Conservation (phyloP, 2,329 filamentous ascomycete genomes). For the Sphaerulina musiva region DNA sequence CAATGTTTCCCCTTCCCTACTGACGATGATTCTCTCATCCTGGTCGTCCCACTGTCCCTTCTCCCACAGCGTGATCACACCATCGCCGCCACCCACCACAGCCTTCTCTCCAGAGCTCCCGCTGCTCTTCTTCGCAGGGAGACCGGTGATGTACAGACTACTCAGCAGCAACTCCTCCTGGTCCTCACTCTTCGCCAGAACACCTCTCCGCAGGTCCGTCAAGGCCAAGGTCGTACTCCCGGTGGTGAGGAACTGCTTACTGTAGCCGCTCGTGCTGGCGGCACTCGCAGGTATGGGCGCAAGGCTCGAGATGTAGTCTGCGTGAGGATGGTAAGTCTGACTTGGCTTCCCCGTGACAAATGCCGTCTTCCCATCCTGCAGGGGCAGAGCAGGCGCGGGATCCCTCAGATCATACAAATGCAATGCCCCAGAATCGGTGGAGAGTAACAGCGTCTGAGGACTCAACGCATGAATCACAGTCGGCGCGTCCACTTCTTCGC, state of each 20-base stretch:
- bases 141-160: slow-evolving; percentile 67
- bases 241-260: slow-evolving; percentile 92
- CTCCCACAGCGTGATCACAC: slow-evolving; percentile 89
- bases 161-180: slow-evolving; percentile 91
- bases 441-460: slow-evolving; percentile 79
- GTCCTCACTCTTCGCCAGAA: slow-evolving; percentile 83
- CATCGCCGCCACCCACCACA: slow-evolving; percentile 69
- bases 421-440: slow-evolving; percentile 81
- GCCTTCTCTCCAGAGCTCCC: slow-evolving; percentile 67
- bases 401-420: slow-evolving; percentile 77
- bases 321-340: slow-evolving; percentile 78
- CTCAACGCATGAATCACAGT: slow-evolving; percentile 77
- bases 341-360: slow-evolving; percentile 58
- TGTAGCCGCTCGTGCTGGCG: slow-evolving; percentile 77
- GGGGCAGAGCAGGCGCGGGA: slow-evolving; percentile 41
- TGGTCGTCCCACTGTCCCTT: slow-evolving; percentile 92
- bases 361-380: slow-evolving; percentile 28
- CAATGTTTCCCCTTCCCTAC: slow-evolving; percentile 61
- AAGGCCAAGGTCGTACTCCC: slow-evolving; percentile 86
- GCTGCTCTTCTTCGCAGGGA: slow-evolving; percentile 57
- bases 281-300: slow-evolving; percentile 73
- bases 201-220: slow-evolving; percentile 78
- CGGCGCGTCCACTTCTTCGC: slow-evolving; percentile 58
- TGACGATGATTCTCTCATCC: slow-evolving; percentile 77
- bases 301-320: slow-evolving; percentile 86